A percentile compares a stretch with the other conserved stretches of the same genome.
Conservation (phyloP, 208 protist species). For the Crithidia sp. region DNA sequence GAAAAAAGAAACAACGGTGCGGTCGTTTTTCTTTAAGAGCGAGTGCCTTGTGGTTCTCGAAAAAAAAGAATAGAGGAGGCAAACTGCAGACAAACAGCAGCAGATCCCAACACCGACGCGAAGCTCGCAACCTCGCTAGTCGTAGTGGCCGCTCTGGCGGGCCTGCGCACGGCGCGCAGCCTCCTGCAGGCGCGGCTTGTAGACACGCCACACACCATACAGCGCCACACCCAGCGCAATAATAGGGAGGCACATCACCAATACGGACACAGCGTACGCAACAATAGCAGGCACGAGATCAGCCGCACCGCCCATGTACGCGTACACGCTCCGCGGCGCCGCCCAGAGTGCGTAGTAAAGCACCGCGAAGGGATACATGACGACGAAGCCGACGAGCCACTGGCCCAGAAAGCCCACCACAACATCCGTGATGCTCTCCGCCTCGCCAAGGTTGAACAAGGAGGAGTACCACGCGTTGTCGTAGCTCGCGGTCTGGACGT, state of each 20-base stretch:
- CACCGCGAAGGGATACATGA: slow-evolving; percentile 85
- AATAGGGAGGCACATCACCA: slow-evolving; percentile 70
- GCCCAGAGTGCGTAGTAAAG: slow-evolving; percentile 86
- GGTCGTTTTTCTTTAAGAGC: too few relatives aligned
- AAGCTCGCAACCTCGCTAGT: slow-evolving; percentile 6
- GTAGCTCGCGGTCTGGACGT: slow-evolving; percentile 75
- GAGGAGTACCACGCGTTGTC: slow-evolving; percentile 87
- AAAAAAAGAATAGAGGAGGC: too few relatives aligned
- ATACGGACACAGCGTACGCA: slow-evolving; percentile 63
- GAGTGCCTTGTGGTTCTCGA: too few relatives aligned
- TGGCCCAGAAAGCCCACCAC: slow-evolving; percentile 79
- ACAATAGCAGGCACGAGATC: slow-evolving; percentile 63
- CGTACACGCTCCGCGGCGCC: slow-evolving; percentile 77
- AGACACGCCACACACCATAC: slow-evolving; percentile 41
- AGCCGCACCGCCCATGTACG: slow-evolving; percentile 65
- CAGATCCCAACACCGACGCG: neutral
- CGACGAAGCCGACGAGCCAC: slow-evolving; percentile 80
- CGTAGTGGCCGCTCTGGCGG: slow-evolving; percentile 15
- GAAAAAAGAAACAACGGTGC: too few relatives aligned
- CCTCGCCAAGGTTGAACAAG: slow-evolving; percentile 66
- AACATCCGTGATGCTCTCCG: slow-evolving; percentile 79
- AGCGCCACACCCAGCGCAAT: slow-evolving; percentile 46
- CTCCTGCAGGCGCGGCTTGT: slow-evolving; percentile 40
- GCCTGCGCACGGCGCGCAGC: slow-evolving; percentile 33
- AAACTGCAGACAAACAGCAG: neutral